Conservation (phyloP, 129 eudicot genomes). For the Dittrichia graveolens region DNA sequence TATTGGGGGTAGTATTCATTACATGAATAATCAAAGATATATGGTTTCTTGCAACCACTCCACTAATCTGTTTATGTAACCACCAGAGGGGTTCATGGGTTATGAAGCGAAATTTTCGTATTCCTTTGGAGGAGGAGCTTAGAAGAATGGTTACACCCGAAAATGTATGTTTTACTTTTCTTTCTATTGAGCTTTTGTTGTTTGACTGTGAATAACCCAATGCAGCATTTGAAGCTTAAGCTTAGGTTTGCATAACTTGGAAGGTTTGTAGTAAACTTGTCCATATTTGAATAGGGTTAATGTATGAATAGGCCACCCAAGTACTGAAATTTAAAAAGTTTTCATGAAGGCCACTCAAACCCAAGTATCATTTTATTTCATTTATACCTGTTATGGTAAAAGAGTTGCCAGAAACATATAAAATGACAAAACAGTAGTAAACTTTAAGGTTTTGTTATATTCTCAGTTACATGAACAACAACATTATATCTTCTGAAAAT, state of each 20-base stretch:
- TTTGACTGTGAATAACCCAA: not conserved
- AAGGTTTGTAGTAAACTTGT: not conserved
- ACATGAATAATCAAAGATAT: not conserved
- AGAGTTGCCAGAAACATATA: no score
- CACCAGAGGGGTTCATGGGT: conserved; percentile 83
- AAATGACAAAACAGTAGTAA: no score
- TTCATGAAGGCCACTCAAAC: not conserved
- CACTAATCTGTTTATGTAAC: conserved; percentile 12
- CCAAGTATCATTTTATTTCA: no score
- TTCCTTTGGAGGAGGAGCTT: conserved; percentile 89
- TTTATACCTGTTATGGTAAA: no score
- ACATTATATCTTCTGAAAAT: no score
- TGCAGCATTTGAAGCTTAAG: not conserved
- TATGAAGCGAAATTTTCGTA: conserved; percentile 74
- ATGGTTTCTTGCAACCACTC: conserved; percentile 15
- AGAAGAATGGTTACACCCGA: conserved; percentile 95
- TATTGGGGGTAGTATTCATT: not conserved
- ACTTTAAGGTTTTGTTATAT: no score
- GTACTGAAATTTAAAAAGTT: not conserved
- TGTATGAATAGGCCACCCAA: not conserved
- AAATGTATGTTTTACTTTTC: conserved; percentile 58
- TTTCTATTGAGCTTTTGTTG: not conserved
- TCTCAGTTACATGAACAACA: no score
- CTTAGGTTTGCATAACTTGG: conserved; percentile 3
- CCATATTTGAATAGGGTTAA: not conserved